Conservation (phyloP, 179 eudicot species). For the Nepenthes alata region DNA sequence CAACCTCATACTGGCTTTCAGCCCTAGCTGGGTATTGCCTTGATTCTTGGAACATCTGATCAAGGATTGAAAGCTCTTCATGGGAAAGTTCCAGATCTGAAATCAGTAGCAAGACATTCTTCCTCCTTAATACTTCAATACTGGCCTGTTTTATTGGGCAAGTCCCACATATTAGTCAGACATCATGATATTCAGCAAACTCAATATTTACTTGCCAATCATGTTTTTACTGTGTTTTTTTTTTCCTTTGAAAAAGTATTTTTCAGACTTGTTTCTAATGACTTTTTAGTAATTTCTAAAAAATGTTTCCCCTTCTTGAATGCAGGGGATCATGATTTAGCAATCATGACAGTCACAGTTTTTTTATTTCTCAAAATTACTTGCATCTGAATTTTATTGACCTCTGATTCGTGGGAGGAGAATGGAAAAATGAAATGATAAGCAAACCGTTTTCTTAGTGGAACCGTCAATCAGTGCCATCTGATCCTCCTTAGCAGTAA, state of each 20-base stretch:
- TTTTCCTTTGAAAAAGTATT: too few relatives aligned
- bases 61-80: constrained; percentile 48
- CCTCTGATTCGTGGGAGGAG: not conserved
- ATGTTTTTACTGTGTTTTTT: too few relatives aligned
- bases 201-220: too few relatives aligned
- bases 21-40: constrained; percentile 22
- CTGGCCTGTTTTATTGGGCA: constrained; percentile 21
- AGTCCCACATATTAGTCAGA: not conserved
- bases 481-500: constrained; percentile 38
- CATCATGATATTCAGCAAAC: not conserved
- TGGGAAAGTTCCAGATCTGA: constrained; percentile 49
- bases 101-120: constrained; percentile 43
- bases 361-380: too few relatives aligned
- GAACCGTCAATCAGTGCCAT: constrained; percentile 47
- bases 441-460: constrained; percentile 28
- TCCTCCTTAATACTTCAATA: constrained; percentile 32
- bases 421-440: constrained; percentile 1
- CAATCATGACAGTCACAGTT: too few relatives aligned
- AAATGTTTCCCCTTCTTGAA: too few relatives aligned
- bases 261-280: too few relatives aligned
- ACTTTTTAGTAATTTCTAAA: too few relatives aligned
- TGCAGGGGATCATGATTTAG: too few relatives aligned
- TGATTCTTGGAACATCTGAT: constrained; percentile 42
- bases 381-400: too few relatives aligned
- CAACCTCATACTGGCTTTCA: constrained; percentile 49